These are phyloP conservation scores for Pseudonitzschia pungens DNA, from an alignment of 108 stramenopile genomes.

Conservation along the genomic window DNA sequence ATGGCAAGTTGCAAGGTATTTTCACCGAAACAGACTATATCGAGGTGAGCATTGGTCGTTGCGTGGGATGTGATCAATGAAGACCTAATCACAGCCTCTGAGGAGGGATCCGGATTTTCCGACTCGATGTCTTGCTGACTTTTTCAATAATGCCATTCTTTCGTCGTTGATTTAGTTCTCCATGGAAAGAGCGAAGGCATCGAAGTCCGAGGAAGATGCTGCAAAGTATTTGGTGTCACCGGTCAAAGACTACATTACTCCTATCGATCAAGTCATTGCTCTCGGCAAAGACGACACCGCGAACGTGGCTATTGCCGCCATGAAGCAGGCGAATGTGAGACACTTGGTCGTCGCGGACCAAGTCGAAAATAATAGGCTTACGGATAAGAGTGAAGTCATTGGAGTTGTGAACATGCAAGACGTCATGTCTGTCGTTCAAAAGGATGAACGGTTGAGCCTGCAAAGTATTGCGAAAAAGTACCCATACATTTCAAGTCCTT, in stretches of 20 bases:
- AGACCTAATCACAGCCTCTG: neutral
- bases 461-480: conserved; percentile 67
- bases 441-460: conserved; percentile 74
- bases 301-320: conserved; percentile 72
- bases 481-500: conserved; percentile 62
- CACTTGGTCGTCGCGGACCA: conserved; percentile 56
- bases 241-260: conserved; percentile 74
- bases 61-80: neutral
- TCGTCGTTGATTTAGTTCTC: conserved; percentile 71
- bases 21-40: conserved; percentile 95
- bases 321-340: conserved; percentile 70
- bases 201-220: conserved; percentile 62
- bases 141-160: neutral
- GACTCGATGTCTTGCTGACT: neutral
- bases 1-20: conserved; percentile 63
- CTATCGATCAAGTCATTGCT: conserved; percentile 54
- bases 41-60: conserved; percentile 34
- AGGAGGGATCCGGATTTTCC: neutral
- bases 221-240: conserved; percentile 68
- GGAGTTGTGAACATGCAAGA: conserved; percentile 86
- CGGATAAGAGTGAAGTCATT: conserved; percentile 44
- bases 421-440: conserved; percentile 74
- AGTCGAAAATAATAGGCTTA: conserved; percentile 3
- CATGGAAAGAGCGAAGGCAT: conserved; percentile 51
- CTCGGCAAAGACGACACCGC: conserved; percentile 59